phyloP scores from a whole-genome alignment of 495 filamentous ascomycete species.

The Penicillium macrosclerotiorum region DNA sequence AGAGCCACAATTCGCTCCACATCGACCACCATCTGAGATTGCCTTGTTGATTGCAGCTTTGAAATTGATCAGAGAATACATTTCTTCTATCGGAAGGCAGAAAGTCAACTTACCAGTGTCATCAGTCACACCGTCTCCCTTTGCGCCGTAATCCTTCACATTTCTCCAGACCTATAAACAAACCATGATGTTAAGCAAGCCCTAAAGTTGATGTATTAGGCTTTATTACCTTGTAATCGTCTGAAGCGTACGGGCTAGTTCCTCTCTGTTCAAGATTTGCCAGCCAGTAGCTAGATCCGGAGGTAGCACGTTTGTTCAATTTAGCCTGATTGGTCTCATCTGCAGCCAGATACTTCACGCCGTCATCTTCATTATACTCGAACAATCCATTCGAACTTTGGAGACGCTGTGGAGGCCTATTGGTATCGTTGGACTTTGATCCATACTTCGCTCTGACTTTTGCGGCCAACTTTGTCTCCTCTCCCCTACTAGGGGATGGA shows the following conservation, averaged over 20 bases:
- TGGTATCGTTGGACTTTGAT: no score
- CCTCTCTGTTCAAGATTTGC: background rate
- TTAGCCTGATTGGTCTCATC: background rate
- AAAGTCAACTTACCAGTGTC: no score
- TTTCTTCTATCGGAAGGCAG: no score
- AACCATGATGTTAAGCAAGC: no score
- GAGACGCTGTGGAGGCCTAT: no score
- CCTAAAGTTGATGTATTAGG: no score
- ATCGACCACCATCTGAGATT: constrained; percentile 46
- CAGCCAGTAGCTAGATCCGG: background rate
- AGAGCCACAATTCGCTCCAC: constrained; percentile 50
- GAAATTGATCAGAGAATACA: no score
- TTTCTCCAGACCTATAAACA: constrained; percentile 24
- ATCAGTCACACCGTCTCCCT: constrained; percentile 48
- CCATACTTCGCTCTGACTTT: no score
- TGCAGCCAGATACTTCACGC: background rate
- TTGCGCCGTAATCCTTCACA: constrained; percentile 45
- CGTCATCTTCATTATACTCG: no score
- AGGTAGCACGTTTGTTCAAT: background rate
- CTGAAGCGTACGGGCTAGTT: background rate
- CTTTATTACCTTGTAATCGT: background rate
- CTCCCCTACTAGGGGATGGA: no score
- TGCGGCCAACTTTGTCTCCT: no score
- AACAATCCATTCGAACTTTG: no score
- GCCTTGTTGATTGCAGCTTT: constrained; percentile 52